Base-by-base conservation (phyloP, 345 rosid species). In the Theobroma cacao region DNA sequence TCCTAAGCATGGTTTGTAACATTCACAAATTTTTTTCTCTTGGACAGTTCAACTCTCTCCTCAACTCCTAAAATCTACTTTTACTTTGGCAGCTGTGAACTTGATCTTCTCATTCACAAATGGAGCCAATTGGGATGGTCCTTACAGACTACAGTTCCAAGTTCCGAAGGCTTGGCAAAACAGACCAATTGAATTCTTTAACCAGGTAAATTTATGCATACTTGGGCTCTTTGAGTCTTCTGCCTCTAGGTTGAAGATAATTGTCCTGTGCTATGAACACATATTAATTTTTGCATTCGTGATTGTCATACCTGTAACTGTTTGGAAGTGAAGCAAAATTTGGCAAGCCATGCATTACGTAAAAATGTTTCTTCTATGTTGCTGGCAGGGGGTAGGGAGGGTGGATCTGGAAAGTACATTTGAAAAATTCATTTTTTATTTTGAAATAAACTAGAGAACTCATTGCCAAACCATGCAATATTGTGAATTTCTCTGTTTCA, bases 111-210 rank as follows among this genome's bases (percentile, higher is more conserved):
- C 99, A 8, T 95, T 95, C 85, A 92, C 99, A 50, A 93, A 95
- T 58, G 99, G 98, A 73, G 87, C 40, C 15, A 90, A 92, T 34
- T 95, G 99, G 97, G 99, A 95, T 74, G 99, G 99, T 86, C 99
- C 99, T 36, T 92, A 93, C 85, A 87, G 64, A 80, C 81, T 93
- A 75, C 93, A 90, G 84, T 92, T 95, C 65, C 93, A 86, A 83
- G 92, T 93, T 79, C 96, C 97, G 34, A 90, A 82, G 78, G 81
- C 82, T 72, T 91, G 90, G 98, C 83, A 84, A 82, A 93, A 91
- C 85, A 91, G 79, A 82, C 91, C 90, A 18, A 76, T 89, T 0
- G 89, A 89, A 15, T 95, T 91, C 84, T 95, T 91, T 55, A 95
- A 91, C 43, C 84, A 89, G 95, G 98, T 90, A 76, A 38, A 20